These are phyloP conservation scores for Forsythia viridissima DNA, from an alignment of 257 asterid species.

Conservation along the genomic window DNA sequence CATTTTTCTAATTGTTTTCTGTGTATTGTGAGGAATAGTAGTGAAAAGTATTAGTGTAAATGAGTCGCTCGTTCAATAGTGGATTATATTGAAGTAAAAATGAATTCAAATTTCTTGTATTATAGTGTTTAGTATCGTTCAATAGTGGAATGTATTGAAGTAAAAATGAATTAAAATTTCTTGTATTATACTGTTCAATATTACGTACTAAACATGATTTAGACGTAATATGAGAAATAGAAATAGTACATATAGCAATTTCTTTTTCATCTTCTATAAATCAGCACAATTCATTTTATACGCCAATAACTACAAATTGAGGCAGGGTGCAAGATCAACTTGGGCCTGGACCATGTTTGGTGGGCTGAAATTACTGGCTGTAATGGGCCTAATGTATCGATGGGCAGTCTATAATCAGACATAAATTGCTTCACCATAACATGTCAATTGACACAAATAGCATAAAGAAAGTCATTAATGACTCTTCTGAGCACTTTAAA, in stretches of 20 bases:
- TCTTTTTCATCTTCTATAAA: too few relatives aligned
- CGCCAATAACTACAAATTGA: too few relatives aligned
- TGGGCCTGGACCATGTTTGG: not conserved
- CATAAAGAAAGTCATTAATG: too few relatives aligned
- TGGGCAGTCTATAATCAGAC: not conserved
- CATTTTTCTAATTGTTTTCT: conserved; percentile 26
- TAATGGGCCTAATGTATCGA: not conserved
- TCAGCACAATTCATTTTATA: too few relatives aligned
- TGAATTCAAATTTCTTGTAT: not conserved
- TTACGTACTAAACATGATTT: not conserved
- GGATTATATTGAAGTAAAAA: not conserved
- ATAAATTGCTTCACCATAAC: not conserved
- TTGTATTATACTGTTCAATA: too few relatives aligned
- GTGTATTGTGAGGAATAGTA: conserved; percentile 18
- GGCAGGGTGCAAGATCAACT: too few relatives aligned
- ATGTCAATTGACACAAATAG: not conserved
- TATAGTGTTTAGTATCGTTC: not conserved
- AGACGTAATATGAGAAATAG: too few relatives aligned
- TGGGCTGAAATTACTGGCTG: not conserved
- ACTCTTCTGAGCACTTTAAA: too few relatives aligned
- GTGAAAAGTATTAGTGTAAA: not conserved
- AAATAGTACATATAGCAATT: too few relatives aligned
- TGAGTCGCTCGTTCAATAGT: not conserved
- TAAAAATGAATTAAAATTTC: not conserved
- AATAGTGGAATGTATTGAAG: not conserved